Evolutionary conservation across 768 basidiomycete species (phyloP).

Genomic region (Dioszegia aurantiaca): DNA sequence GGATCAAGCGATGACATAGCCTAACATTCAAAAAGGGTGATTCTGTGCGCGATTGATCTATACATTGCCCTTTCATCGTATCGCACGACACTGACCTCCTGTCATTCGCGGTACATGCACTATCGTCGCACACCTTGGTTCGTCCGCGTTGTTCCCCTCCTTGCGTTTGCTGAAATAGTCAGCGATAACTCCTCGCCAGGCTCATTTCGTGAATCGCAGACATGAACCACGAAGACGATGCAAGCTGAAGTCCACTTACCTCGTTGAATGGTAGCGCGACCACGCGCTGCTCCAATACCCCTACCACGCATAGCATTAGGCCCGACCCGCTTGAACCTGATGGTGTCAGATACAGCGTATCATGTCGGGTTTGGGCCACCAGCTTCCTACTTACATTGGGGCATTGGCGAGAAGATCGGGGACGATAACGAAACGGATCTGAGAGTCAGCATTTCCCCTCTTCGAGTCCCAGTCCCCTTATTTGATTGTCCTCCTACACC

Average conservation of each 20-base stretch:
- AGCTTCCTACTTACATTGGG: conserved; percentile 93
- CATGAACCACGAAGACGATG: conserved; percentile 16
- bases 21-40: too few relatives aligned
- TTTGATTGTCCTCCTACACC: too few relatives aligned
- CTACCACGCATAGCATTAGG: conserved; percentile 98
- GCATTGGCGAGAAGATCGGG: conserved; percentile 99
- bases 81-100: background rate
- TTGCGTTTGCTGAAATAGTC: conserved; percentile 37
- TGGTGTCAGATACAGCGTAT: background rate
- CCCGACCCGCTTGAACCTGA: conserved; percentile 97
- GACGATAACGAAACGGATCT: conserved; percentile 85
- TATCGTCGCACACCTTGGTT: conserved; percentile 49
- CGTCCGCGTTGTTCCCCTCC: conserved; percentile 47
- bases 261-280: conserved; percentile 96
- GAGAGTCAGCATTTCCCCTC: conserved; percentile 25
- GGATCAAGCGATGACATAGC: too few relatives aligned
- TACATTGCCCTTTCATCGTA: background rate
- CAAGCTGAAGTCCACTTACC: too few relatives aligned
- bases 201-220: conserved; percentile 8
- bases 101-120: conserved; percentile 12
- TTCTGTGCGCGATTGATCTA: too few relatives aligned
- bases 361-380: too few relatives aligned
- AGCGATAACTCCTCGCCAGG: conserved; percentile 1
- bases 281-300: conserved; percentile 98
- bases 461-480: background rate